phyloP scores from a whole-genome alignment of 768 basidiomycete species.

The Leucocoprinus birnbaumii region DNA sequence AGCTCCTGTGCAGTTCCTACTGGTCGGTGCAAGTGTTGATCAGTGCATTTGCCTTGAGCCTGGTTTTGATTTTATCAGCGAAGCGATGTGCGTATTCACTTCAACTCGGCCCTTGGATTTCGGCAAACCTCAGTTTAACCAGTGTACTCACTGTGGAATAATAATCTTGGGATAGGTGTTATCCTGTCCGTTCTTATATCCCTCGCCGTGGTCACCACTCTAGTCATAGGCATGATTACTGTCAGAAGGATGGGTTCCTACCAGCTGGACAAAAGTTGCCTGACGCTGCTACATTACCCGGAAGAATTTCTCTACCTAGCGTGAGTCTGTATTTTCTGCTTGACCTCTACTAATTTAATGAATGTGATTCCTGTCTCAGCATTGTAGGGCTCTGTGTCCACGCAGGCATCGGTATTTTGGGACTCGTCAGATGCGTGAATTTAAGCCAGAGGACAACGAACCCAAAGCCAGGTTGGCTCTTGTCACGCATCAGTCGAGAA shows the following conservation, averaged over 20 bases:
- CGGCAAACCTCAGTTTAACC: not conserved
- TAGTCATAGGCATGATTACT: not conserved
- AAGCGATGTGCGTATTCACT: constrained; percentile 1
- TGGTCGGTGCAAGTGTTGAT: not conserved
- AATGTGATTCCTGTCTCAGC: not conserved
- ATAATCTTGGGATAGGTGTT: not conserved
- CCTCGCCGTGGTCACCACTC: not conserved
- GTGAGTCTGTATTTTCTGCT: too few relatives aligned
- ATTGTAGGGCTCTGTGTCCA: not conserved
- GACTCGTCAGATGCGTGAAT: too few relatives aligned
- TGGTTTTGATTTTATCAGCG: not conserved
- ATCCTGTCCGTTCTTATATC: not conserved
- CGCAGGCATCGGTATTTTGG: too few relatives aligned
- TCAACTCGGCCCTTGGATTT: not conserved
- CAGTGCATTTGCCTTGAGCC: not conserved
- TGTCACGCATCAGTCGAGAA: not conserved
- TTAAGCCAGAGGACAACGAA: too few relatives aligned
- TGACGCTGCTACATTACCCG: not conserved
- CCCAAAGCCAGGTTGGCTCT: too few relatives aligned
- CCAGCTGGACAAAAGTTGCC: not conserved
- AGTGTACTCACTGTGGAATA: constrained; percentile 2
- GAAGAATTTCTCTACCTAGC: not conserved
- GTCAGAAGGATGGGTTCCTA: not conserved
- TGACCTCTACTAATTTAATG: not conserved
- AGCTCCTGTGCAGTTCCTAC: not conserved